These are phyloP conservation scores for Podila verticillata DNA, from an alignment of 192 early-diverging fungal species.

Conservation along the genomic window DNA sequence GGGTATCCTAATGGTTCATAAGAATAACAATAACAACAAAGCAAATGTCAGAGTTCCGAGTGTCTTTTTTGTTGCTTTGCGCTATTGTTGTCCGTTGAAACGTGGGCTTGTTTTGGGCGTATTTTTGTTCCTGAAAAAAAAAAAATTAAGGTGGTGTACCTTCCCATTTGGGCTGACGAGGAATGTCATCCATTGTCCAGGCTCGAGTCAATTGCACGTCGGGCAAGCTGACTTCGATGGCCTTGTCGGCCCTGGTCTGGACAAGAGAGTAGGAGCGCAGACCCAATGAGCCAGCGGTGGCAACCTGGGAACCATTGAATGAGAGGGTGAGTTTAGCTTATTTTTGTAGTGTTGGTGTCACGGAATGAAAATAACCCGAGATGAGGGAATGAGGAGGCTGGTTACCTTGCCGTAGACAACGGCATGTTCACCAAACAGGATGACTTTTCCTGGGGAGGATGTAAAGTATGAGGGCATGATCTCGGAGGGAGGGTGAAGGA, in stretches of 20 bases:
- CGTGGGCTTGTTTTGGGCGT: not conserved
- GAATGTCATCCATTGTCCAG: slow-evolving; percentile 47
- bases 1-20: slow-evolving; percentile 27
- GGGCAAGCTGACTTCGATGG: slow-evolving; percentile 65
- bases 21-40: not conserved
- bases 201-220: slow-evolving; percentile 65
- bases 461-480: slow-evolving; percentile 51
- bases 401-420: slow-evolving; percentile 92
- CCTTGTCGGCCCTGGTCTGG: slow-evolving; percentile 58
- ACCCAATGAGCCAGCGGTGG: slow-evolving; percentile 83
- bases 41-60: not conserved
- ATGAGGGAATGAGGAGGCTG: not conserved
- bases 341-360: not conserved
- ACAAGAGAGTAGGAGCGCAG: slow-evolving; percentile 79
- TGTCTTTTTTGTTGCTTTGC: no score
- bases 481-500: not conserved
- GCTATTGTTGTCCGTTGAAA: no score
- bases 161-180: slow-evolving; percentile 39
- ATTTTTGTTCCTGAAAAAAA: not conserved
- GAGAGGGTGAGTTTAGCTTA: not conserved
- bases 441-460: slow-evolving; percentile 96
- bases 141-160: slow-evolving; percentile 14
- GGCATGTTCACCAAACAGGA: slow-evolving; percentile 98
- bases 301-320: slow-evolving; percentile 56
- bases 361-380: not conserved